Percentiles rank a stretch among this genome's conserved stretches.
Conservation (phyloP, 2,329 filamentous ascomycete species). For the Ascochyta viciae-villosae region DNA sequence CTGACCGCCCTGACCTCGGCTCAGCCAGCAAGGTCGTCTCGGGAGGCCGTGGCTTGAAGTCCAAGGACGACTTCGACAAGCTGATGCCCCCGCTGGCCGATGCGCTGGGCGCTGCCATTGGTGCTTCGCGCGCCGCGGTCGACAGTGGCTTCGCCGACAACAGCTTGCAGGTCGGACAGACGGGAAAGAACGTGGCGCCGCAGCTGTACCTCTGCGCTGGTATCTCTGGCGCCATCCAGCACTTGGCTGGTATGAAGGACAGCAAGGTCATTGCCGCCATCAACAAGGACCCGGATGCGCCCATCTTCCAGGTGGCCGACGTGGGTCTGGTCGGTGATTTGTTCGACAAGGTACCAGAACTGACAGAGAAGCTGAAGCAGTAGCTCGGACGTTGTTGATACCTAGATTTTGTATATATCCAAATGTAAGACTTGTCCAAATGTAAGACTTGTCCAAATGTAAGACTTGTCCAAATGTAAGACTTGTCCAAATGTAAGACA, state of each 20-base stretch:
- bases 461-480: no score
- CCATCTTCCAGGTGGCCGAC: constrained; percentile 98
- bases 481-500: no score
- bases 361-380: constrained; percentile 89
- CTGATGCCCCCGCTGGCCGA: constrained; percentile 93
- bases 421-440: no score
- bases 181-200: constrained; percentile 96
- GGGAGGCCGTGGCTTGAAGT: constrained; percentile 93
- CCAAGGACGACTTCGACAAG: constrained; percentile 95
- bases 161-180: constrained; percentile 97
- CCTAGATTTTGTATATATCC: constrained; percentile 18
- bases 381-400: constrained; percentile 22
- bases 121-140: constrained; percentile 91
- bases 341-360: constrained; percentile 93
- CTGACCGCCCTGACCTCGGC: constrained; percentile 89
- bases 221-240: constrained; percentile 97
- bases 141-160: constrained; percentile 99
- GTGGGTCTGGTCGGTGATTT: constrained; percentile 94
- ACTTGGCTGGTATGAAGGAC: constrained; percentile 99
- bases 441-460: no score
- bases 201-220: constrained; percentile 94
- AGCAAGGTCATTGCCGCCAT: constrained; percentile 99
- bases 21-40: constrained; percentile 92
- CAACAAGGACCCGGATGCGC: constrained; percentile 96
- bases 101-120: constrained; percentile 91